Base-by-base conservation (phyloP, 177 flowering plant genomes). In the Tripterygium wilfordii region DNA sequence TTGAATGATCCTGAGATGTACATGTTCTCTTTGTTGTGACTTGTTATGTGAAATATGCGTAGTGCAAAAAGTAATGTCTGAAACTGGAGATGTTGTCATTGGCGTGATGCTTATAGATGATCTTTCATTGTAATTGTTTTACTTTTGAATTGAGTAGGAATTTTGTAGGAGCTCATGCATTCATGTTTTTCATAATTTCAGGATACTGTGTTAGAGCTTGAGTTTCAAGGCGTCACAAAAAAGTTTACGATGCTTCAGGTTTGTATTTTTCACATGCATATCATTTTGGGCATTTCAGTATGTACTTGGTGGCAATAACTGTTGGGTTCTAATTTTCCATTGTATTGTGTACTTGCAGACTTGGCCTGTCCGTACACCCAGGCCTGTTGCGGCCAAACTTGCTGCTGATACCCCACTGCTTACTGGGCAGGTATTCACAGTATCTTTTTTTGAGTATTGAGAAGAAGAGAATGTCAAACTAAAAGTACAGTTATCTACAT, bases 311-410 rank as follows among this genome's bases (percentile, higher is more conserved):
- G 10, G 33, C 7, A 30, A 30, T 30, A 30, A 6, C 7, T 30
- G 33, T 7, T 30, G 7, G 7, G 8, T 30, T 30, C 7, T 12
- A 12, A 30, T 30, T 30, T 30, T 30, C 12, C 12, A 30, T 6
- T 30, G 33, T 30, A 12, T 42, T 17, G 4, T 42, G 3, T 24
- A 3, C 18, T 23, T 42, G 56, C 78, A 94, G 99, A 67, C 82
- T 32, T 94, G 97, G 99, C 99, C 99, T 43, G 96, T 94, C 7
- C 97, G 99, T 66, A 56, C 96, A 30, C 99, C 99, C 20, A 76
- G 99, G 60, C 99, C 99, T 48, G 97, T 90, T 64, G 86, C 95
- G 45, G 56, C 95, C 39, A 94, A 94, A 58, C 95, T 94, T 68
- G 88, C 97, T 37, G 99, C 96, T 54, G 97, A 94, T 69, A 90